phyloP scores from a whole-genome alignment of 1,139 yeast genomes.

The Blastobotrys ciferrii region DNA sequence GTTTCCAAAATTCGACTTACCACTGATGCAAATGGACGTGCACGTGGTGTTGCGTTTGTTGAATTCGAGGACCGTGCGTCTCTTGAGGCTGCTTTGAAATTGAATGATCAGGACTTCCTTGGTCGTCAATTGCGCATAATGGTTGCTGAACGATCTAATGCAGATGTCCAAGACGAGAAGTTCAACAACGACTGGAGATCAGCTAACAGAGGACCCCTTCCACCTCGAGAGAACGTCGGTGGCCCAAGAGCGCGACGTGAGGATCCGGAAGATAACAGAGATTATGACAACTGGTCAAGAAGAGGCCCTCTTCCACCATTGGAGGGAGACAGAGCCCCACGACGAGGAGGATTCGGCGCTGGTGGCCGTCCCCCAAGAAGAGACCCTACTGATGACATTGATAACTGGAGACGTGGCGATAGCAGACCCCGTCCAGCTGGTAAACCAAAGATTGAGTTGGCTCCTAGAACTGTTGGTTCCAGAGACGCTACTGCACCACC shows the following conservation, averaged over 20 bases:
- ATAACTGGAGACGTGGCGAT: slow-evolving; percentile 27
- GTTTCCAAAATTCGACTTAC: slow-evolving; percentile 9
- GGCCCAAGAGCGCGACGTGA: slow-evolving; percentile 24
- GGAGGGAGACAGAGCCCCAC: slow-evolving; percentile 21
- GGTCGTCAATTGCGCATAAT: slow-evolving; percentile 71
- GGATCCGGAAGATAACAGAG: slow-evolving; percentile 29
- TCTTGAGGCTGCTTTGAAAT: slow-evolving; percentile 63
- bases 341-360: slow-evolving; percentile 17
- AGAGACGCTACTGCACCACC: slow-evolving; percentile 24
- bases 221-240: slow-evolving; percentile 17
- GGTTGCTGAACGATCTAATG: slow-evolving; percentile 70
- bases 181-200: slow-evolving; percentile 62
- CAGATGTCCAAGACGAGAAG: slow-evolving; percentile 43
- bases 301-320: slow-evolving; percentile 34
- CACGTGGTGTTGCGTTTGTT: slow-evolving; percentile 85
- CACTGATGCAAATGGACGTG: slow-evolving; percentile 48
- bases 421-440: slow-evolving; percentile 19
- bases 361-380: slow-evolving; percentile 20
- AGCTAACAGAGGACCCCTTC: slow-evolving; percentile 42
- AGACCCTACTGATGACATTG: slow-evolving; percentile 27
- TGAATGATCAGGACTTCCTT: slow-evolving; percentile 68
- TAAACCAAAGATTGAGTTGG: slow-evolving; percentile 31
- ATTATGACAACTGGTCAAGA: slow-evolving; percentile 34
- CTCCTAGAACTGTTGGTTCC: slow-evolving; percentile 31
- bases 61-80: slow-evolving; percentile 76